Base-by-base conservation (phyloP, 208 protist species). In the Acanthamoeba lenticulata region DNA sequence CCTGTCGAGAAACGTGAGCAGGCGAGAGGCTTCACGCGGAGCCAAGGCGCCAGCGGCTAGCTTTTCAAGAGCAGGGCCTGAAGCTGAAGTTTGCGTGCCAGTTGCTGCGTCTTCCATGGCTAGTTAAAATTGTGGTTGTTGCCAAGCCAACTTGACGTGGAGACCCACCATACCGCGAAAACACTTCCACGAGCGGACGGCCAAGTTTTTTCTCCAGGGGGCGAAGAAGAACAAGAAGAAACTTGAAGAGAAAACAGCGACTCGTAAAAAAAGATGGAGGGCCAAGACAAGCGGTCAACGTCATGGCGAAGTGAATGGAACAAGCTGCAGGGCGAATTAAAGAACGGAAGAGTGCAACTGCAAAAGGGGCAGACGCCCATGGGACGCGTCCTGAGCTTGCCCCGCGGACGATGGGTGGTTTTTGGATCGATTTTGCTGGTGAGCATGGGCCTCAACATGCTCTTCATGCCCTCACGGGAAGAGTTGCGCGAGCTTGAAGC, bases 1-100 rank as follows among this genome's bases (percentile, higher is more conserved):
- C 69, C 69, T 79, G 38, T 65, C 47, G 55, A 91, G 47, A 32
- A 91, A 29, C 3, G 55, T 42, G n/a, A 91, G 85, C 7, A 91
- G 85, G 85, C 85, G 85, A 9, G 85, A 74, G 3, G 57, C 57
- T 52, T 91, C 85, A 9, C 85, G 47, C 9, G 85, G 85, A 0
- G 85, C 85, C 57, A 91, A 32, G 40, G n/a, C 85, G 55, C 85
- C 29, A 27, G 32, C 55, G 38, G 0, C n/a, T 19, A 91, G 4
- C 42, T 91, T 91, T 34, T 74, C 85, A 0, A 32, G 55, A 27
- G 55, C 44, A 29, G 45, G 11, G 77, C n/a, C 2, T 3, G 45
- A 86, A 57, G 44, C 38, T 5, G 77, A 49, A 1, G 77, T 29
- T 13, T 86, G 77, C 29, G 77, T 86, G 44, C 74, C 45, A 13